Percentiles rank a stretch among this genome's conserved stretches.
These are phyloP conservation scores for Suillus sp. DNA, from an alignment of 768 basidiomycete species.

Conservation along the genomic window DNA sequence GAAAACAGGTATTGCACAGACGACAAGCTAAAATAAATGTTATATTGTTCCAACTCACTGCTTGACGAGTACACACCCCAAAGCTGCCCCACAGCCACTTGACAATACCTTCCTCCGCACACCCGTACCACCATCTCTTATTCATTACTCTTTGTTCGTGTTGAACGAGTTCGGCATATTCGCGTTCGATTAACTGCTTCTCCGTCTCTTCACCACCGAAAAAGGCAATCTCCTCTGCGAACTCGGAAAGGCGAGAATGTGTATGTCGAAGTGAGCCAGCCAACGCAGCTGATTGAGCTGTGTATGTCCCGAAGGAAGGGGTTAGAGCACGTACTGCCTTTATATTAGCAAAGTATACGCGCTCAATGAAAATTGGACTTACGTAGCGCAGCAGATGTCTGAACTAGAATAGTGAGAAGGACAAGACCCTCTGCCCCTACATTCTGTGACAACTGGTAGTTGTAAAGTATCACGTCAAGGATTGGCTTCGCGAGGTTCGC, in stretches of 20 bases:
- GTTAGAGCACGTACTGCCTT: constrained; percentile 81
- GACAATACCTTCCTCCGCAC: constrained; percentile 92
- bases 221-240: constrained; percentile 87
- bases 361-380: constrained; percentile 34
- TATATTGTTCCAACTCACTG: neutral
- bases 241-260: constrained; percentile 89
- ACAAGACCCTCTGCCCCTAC: constrained; percentile 93
- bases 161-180: constrained; percentile 80
- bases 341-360: constrained; percentile 6
- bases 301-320: constrained; percentile 89
- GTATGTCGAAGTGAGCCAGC: constrained; percentile 89
- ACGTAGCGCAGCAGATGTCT: constrained; percentile 82
- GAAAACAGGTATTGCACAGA: constrained; percentile 95
- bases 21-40: constrained; percentile 55
- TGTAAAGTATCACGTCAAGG: constrained; percentile 91
- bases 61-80: constrained; percentile 58
- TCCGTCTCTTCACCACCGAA: constrained; percentile 88
- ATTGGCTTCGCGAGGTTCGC: constrained; percentile 92
- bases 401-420: constrained; percentile 80
- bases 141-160: constrained; percentile 83
- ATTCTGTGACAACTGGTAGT: constrained; percentile 91
- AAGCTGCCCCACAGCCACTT: constrained; percentile 98
- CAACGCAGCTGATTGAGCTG: constrained; percentile 84
- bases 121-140: constrained; percentile 86
- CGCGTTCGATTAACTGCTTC: constrained; percentile 87